Evolutionary conservation across 768 basidiomycete species (phyloP).

Genomic region (Psilocybe tampanensis): DNA sequence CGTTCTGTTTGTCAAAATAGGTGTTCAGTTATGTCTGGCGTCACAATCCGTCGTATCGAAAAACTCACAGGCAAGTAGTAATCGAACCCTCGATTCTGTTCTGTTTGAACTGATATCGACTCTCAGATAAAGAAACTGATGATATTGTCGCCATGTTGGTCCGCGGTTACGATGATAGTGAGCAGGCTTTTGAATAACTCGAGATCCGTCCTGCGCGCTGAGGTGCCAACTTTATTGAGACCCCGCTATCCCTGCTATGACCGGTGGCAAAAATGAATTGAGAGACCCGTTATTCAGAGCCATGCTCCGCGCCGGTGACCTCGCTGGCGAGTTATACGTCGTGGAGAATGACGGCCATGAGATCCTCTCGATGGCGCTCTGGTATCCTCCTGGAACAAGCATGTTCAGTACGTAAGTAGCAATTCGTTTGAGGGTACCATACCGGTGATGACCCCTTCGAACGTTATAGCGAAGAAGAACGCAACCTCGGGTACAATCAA

Average conservation of each 20-base stretch:
- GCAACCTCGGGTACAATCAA: neutral
- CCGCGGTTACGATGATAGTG: neutral
- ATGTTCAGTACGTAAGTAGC: constrained; percentile 1
- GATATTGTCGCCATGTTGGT: neutral
- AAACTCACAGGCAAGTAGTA: neutral
- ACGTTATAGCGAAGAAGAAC: constrained; percentile 1
- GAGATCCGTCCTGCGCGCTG: neutral
- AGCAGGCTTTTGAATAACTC: neutral
- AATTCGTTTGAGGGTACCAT: neutral
- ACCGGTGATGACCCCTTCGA: too few species aligned
- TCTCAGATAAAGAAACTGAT: neutral
- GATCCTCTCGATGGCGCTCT: constrained; percentile 1
- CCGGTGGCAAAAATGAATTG: neutral
- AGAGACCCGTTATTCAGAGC: neutral
- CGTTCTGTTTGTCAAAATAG: neutral
- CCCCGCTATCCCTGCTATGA: neutral
- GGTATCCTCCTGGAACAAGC: neutral
- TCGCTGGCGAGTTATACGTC: constrained; percentile 3
- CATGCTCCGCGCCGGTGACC: neutral
- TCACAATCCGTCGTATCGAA: neutral
- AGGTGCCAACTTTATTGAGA: neutral
- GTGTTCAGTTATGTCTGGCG: neutral
- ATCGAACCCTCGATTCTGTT: neutral
- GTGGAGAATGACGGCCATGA: neutral
- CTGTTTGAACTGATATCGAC: neutral